Evolutionary conservation across 805 yeast genomes (phyloP), one percentile per base, ranked within the genome.

Genomic region (Teunomyces aglyptinius): DNA sequence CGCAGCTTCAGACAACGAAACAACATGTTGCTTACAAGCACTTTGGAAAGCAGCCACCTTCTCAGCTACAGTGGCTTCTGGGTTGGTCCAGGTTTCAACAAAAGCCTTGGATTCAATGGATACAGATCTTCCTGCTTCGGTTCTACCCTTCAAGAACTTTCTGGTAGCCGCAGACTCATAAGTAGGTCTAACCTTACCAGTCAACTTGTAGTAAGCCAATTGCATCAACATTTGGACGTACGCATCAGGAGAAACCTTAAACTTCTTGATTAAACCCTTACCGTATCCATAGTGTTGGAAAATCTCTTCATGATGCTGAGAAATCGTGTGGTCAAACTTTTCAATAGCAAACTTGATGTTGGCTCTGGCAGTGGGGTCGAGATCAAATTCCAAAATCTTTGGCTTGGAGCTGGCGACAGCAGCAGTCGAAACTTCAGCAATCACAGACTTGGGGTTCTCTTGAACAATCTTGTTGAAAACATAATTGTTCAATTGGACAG

Each of bases 131-230:
- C 94, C 89, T 19, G 97, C 86, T 69, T 92, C 99, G 6, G 98
- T 92, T 65, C 99, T 82, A 46, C 99, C 99, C 59, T 80, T 83
- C 61, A 82, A 85, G 67, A 77, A 92, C 64, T 82, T 85, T 67
- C 98, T 82, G 1, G 97, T 92, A 16, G 98, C 89, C 2, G 97
- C 97, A 43, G 96, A 85, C 69, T 92, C 99, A 69, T 92, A 92
- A 10, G 97, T 92, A 52, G 97, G 97, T 61, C 92, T 79, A 45
- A 82, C 75, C 45, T 77, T 80, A 18, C 96, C 96, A 34, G 88
- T 77, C 68, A 83, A 75, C 69, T 89, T 90, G 75, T 73, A 92
- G 68, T 89, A 86, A 15, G 96, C 96, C 52, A 94, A 76, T 75
- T 92, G 99, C 60, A 92, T 81, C 57, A 90, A 63, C 84, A 91